Base-by-base conservation (phyloP, 192 early-diverging fungal species). In the Umbelopsis ramanniana region DNA sequence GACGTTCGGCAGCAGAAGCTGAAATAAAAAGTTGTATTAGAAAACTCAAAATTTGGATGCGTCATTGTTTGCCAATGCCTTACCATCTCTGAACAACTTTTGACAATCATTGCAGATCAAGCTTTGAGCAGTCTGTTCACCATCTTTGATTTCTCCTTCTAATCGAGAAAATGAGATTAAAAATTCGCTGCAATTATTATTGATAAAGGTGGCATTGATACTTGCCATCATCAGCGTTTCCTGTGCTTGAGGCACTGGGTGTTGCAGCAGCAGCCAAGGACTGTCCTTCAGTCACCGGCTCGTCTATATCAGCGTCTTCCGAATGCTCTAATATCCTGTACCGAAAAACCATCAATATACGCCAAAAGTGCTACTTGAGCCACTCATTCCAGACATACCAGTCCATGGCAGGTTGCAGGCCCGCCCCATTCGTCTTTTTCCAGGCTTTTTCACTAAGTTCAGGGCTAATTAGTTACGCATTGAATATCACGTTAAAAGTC, bases 341-440 rank as follows among this genome's bases (percentile, higher is more conserved):
- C 52, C 29, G 14, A 15, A 26, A 48, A 29, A 60, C 33, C 38
- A 11, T 45, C 23, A 72, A 35, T 40, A 55, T 3, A 19, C 14
- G 37, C 22, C 29, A 15, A 52, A 46, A 40, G 26, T 26, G 69
- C 21, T 45, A 19, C 22, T 50, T 15, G 4, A 5, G 10, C 19
- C n/a, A 11, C 11, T 6, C 17, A 33, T 21, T 11, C 17, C 26
- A 29, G 38, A 69, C 73, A 37, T 82, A 91, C 94, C 94, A 95
- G 71, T 95, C 93, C 90, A 95, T 90, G 0, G 93, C 93, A 26
- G 92, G 86, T 74, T 95, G 93, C 38, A 95, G 77, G 38, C 94
- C 93, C 33, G 89, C 85, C 75, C 87, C 87, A 52, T 90, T 90
- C 4, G 92, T 94, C 10, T 82, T 89, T 23, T 86, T 89, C 72